A percentile compares a stretch with the other conserved stretches of the same genome.
Conservation (phyloP, 176 grass and related monocot species). For the Zizania latifolia region DNA sequence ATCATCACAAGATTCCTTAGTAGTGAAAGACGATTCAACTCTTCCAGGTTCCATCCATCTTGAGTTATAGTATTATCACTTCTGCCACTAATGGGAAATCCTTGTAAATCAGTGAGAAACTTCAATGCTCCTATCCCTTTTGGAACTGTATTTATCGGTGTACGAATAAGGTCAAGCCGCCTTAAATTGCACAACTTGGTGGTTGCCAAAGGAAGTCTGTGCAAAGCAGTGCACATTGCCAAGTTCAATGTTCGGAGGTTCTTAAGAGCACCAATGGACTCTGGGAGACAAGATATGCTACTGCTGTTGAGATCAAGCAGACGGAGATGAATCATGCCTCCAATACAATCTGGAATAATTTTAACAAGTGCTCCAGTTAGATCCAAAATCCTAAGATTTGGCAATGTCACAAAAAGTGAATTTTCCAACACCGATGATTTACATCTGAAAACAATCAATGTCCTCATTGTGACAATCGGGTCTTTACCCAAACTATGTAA, state of each 20-base stretch:
- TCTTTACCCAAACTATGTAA: too few relatives aligned
- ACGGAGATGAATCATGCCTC: not conserved
- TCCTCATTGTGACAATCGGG: too few relatives aligned
- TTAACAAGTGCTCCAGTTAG: not conserved
- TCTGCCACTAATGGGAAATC: not conserved
- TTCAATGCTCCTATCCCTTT: not conserved
- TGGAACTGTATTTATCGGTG: slow-evolving; percentile 14
- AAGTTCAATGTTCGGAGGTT: slow-evolving; percentile 29
- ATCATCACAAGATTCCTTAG: too few relatives aligned
- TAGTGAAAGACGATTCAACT: too few relatives aligned
- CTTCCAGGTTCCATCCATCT: slow-evolving; percentile 10
- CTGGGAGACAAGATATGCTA: not conserved
- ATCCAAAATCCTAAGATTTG: too few relatives aligned
- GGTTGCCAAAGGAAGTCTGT: not conserved
- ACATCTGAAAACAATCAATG: too few relatives aligned
- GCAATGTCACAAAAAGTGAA: too few relatives aligned
- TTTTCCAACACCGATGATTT: too few relatives aligned
- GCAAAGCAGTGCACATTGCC: not conserved
- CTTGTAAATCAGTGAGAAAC: slow-evolving; percentile 1
- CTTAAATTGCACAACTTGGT: slow-evolving; percentile 6
- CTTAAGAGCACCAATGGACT: not conserved
- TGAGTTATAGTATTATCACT: not conserved
- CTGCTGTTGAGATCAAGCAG: not conserved
- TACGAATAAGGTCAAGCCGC: not conserved
- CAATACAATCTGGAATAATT: not conserved